Evolutionary conservation across 306 rosid species (phyloP).

Genomic region (Lathyrus oleraceus): DNA sequence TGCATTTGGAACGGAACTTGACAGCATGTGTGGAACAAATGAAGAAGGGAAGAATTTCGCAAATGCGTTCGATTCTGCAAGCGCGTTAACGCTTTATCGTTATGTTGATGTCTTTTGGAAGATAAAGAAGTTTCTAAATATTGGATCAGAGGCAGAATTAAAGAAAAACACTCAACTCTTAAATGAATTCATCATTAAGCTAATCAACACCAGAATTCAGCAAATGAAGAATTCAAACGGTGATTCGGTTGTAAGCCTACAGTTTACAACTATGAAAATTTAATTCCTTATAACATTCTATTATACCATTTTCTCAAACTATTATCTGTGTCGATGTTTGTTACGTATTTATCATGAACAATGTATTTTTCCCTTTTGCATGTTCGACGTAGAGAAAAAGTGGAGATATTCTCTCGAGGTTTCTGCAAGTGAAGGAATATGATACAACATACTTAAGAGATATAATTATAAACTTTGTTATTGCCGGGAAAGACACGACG

Average conservation of each 20-base stretch:
- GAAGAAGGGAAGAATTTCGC: conserved; percentile 69
- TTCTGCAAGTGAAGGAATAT: conserved; percentile 47
- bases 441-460: conserved; percentile 57
- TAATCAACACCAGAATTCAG: conserved; percentile 52
- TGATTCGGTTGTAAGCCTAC: conserved; percentile 48
- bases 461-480: conserved; percentile 62
- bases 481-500: conserved; percentile 81
- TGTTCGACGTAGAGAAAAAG: conserved; percentile 45
- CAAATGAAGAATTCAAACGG: conserved; percentile 47
- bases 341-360: background rate
- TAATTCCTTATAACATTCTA: no score
- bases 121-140: conserved; percentile 66
- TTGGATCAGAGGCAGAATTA: conserved; percentile 66
- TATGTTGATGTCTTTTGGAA: conserved; percentile 72
- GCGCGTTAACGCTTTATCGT: conserved; percentile 56
- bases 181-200: conserved; percentile 55
- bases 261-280: background rate
- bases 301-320: background rate
- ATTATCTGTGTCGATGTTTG: background rate
- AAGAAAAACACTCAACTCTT: conserved; percentile 43
- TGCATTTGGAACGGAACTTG: conserved; percentile 74
- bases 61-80: conserved; percentile 63
- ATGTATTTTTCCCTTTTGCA: conserved; percentile 15
- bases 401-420: conserved; percentile 73
- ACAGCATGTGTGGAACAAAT: conserved; percentile 77